phyloP scores from a whole-genome alignment of 1,139 yeast genomes.

The Saccharomyces hybrid region DNA sequence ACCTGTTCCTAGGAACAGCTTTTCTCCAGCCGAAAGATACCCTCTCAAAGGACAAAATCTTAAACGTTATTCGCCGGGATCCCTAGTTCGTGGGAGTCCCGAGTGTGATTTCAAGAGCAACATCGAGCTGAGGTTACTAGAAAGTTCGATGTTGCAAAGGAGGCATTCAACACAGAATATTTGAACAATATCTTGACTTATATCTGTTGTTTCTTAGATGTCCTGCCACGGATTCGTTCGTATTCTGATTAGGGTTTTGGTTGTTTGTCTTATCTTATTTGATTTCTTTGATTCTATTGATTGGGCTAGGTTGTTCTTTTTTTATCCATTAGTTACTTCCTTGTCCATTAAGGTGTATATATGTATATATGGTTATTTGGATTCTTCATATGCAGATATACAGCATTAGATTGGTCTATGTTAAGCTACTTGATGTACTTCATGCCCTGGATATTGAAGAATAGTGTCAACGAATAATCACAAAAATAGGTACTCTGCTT shows the following conservation, averaged over 20 bases:
- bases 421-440: background rate
- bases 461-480: background rate
- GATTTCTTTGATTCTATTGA: background rate
- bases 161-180: conserved; percentile 3
- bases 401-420: too few species aligned
- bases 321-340: background rate
- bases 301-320: background rate
- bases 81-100: background rate
- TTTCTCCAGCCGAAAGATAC: background rate
- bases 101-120: background rate
- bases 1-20: conserved; percentile 10
- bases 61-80: background rate
- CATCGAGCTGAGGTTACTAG: conserved; percentile 11
- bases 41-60: background rate
- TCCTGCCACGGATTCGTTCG: background rate
- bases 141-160: conserved; percentile 16
- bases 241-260: background rate
- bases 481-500: background rate
- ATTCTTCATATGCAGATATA: background rate
- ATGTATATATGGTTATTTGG: background rate
- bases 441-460: background rate
- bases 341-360: background rate
- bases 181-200: background rate
- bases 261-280: background rate
- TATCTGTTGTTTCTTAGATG: background rate